Conservation (phyloP, 768 basidiomycete species). For the Lentinula edodes region DNA sequence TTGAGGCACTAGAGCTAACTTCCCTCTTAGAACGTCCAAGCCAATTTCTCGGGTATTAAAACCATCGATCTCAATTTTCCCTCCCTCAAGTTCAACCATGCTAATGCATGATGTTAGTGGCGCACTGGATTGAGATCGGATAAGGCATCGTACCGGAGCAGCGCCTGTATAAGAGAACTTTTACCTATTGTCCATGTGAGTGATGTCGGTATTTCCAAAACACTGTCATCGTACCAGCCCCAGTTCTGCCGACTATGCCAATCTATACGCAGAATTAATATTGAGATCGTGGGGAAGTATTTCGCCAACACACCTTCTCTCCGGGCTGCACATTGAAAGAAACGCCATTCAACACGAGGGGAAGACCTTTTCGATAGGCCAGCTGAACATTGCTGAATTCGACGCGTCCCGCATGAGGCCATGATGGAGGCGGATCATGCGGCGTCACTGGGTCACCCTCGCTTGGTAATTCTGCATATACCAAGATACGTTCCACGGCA, state of each 20-base stretch:
- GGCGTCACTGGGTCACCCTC: conserved; percentile 44
- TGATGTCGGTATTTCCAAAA: not conserved
- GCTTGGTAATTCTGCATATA: conserved; percentile 55
- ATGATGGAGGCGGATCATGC: conserved; percentile 42
- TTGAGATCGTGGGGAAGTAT: not conserved
- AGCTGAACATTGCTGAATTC: conserved; percentile 50
- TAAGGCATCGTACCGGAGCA: conserved; percentile 38
- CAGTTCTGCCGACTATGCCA: conserved; percentile 28
- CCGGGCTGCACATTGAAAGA: conserved; percentile 51
- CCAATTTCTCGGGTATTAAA: conserved; percentile 46
- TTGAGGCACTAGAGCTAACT: conserved; percentile 67
- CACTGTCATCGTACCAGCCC: conserved; percentile 28
- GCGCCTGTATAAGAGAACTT: conserved; percentile 51
- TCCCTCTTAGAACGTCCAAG: conserved; percentile 44
- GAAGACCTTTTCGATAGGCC: conserved; percentile 57
- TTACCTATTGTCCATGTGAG: conserved; percentile 28
- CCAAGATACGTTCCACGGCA: conserved; percentile 61
- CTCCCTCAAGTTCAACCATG: conserved; percentile 54
- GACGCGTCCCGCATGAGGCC: conserved; percentile 50
- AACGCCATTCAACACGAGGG: conserved; percentile 60
- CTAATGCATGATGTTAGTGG: conserved; percentile 20
- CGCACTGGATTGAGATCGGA: conserved; percentile 11
- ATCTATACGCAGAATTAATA: not conserved
- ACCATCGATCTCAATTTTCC: conserved; percentile 50
- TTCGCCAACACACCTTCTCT: conserved; percentile 48